These are phyloP conservation scores for Ottelia alismoides DNA, from an alignment of 106 monocot species.

Conservation along the genomic window DNA sequence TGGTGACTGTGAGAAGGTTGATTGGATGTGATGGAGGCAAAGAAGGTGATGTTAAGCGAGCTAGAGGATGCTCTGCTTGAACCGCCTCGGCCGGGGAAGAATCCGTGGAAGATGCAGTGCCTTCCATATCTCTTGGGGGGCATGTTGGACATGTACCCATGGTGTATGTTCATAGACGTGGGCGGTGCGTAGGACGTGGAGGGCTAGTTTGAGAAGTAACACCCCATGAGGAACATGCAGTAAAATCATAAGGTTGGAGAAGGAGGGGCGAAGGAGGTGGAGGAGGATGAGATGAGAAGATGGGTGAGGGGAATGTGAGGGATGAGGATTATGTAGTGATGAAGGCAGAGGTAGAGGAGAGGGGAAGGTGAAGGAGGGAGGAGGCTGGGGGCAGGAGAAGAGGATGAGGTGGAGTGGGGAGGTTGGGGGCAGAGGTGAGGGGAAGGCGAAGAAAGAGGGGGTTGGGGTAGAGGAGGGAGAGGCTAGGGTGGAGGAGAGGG, in stretches of 20 bases:
- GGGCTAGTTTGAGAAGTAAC: constrained; percentile 42
- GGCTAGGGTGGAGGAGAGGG: no score
- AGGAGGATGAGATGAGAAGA: no score
- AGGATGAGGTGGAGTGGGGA: no score
- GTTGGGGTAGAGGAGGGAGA: no score
- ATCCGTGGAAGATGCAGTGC: constrained; percentile 18
- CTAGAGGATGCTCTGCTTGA: constrained; percentile 62
- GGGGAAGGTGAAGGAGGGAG: no score
- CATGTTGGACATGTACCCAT: constrained; percentile 32
- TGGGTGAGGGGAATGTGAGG: no score
- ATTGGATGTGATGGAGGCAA: constrained; percentile 18
- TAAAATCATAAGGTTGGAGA: constrained; percentile 50
- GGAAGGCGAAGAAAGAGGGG: no score
- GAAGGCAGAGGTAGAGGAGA: no score
- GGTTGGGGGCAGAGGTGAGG: no score
- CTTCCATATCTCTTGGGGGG: constrained; percentile 46
- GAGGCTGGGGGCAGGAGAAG: no score
- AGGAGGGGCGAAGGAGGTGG: no score
- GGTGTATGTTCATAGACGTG: constrained; percentile 45
- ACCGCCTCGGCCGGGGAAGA: constrained; percentile 17
- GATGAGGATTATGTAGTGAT: no score
- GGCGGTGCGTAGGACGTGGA: constrained; percentile 1
- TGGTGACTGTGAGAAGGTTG: constrained; percentile 18
- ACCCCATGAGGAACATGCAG: constrained; percentile 32
- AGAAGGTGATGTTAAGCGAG: constrained; percentile 32